phyloP scores from a whole-genome alignment of 345 rosid species.

The Gynandropsis gynandra region DNA sequence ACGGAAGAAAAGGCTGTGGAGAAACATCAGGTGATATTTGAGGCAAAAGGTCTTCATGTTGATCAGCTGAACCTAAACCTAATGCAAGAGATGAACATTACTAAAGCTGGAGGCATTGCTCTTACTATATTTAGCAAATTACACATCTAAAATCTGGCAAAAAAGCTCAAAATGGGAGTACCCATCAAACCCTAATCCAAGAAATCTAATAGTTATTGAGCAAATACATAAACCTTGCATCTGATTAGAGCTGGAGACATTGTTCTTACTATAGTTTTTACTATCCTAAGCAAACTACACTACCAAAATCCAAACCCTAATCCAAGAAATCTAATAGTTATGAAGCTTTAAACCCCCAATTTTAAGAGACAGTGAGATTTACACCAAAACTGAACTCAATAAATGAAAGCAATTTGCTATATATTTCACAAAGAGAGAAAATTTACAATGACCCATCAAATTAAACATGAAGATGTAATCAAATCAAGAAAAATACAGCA shows the following conservation, averaged over 20 bases:
- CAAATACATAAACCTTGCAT: not conserved
- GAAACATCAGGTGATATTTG: slow-evolving; percentile 56
- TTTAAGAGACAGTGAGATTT: not conserved
- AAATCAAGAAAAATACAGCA: slow-evolving; percentile 24
- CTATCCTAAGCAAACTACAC: slow-evolving; percentile 8
- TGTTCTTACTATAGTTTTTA: not conserved
- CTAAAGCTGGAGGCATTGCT: not conserved
- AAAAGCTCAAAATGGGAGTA: too few species aligned
- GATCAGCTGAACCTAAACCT: slow-evolving; percentile 45
- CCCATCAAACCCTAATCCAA: slow-evolving; percentile 18
- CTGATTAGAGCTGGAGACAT: not conserved
- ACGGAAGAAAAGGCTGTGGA: slow-evolving; percentile 88
- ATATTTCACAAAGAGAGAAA: slow-evolving; percentile 4
- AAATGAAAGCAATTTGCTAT: not conserved
- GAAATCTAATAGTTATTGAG: slow-evolving; percentile 6
- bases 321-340: slow-evolving; percentile 8
- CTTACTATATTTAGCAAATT: slow-evolving; percentile 8
- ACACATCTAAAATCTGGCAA: slow-evolving; percentile 4
- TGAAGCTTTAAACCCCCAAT: slow-evolving; percentile 1
- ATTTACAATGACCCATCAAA: slow-evolving; percentile 23
- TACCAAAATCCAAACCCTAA: slow-evolving; percentile 12
- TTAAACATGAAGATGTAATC: slow-evolving; percentile 26
- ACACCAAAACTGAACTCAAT: slow-evolving; percentile 4
- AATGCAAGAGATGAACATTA: slow-evolving; percentile 5
- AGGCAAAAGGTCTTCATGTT: slow-evolving; percentile 42